Evolutionary conservation across 345 rosid species (phyloP).

Genomic region (Salix arbutifolia): DNA sequence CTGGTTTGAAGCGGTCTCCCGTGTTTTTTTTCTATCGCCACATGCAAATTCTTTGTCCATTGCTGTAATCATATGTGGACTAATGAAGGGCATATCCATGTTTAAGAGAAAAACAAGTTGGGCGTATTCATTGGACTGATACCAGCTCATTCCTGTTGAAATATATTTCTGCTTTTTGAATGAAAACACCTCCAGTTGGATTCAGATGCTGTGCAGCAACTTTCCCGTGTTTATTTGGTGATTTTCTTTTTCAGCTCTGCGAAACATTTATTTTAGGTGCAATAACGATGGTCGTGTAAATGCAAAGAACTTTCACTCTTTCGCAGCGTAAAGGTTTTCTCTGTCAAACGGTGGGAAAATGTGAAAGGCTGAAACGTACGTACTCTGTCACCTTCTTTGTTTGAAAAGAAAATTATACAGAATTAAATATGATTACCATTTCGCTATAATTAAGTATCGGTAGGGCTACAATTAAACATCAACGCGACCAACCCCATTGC

Average conservation of each 20-base stretch:
- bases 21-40: fast-evolving
- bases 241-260: neutral
- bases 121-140: too few relatives aligned
- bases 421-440: neutral
- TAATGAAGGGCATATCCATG: neutral
- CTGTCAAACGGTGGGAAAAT: neutral
- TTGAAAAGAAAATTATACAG: too few relatives aligned
- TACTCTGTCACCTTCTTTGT: neutral
- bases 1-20: neutral
- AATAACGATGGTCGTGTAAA: neutral
- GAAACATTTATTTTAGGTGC: neutral
- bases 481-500: neutral
- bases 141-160: neutral
- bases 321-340: too few relatives aligned
- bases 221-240: too few relatives aligned
- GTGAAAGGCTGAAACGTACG: neutral
- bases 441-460: neutral
- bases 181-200: neutral
- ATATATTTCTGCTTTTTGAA: neutral
- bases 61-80: neutral
- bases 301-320: too few relatives aligned
- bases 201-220: neutral
- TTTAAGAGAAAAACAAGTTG: too few relatives aligned
- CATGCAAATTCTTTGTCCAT: neutral
- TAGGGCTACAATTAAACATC: neutral